Base-by-base conservation (phyloP, 169 alveolate genomes). In the Cryptosporidium xiaoi region DNA sequence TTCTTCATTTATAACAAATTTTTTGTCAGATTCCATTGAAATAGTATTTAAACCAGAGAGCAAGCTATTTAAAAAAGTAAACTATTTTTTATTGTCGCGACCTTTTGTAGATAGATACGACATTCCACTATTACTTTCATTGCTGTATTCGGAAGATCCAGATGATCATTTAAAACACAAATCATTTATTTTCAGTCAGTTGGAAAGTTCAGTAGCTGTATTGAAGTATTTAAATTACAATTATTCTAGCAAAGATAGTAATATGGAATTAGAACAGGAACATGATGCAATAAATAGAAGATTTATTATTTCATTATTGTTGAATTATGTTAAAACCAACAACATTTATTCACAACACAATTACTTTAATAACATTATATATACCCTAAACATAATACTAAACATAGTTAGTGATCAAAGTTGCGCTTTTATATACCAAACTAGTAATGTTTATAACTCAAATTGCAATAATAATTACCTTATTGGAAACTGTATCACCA, bases 221-320 rank as follows among this genome's bases (percentile, higher is more conserved):
- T 77, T 77, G 15, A 62, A 27, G 33, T 20, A 10, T 10, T n/a
- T 77, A 15, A 55, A n/a, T 31, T 20, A 7, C 18, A 62, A 62
- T 13, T 55, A 13, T 55, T 20, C 34, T 27, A 24, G 18, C 34
- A 31, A 24, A 4, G 27, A 71, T 13, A 46, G 58, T 16, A 56
- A 3, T 44, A 40, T 16, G 7, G 87, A 77, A 36, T 27, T 56
- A 4, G 71, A 60, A 29, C 87, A 77, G 27, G 87, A 77, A 24
- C 87, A 77, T 44, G 87, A 77, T 48, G 58, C 87, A 0, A 24
- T 77, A n/a, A 77, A 77, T 60, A 56, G 87, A 24, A 55, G 87
- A 27, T 77, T 77, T 27, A 44, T 77, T 12, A 24, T 77, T 31
- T 71, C 87, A 18, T 12, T 77, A 4, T 40, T 77, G 15, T 31